Conservation (phyloP, 2,329 filamentous ascomycete species). For the Monilinia vaccinii-corymbosi region DNA sequence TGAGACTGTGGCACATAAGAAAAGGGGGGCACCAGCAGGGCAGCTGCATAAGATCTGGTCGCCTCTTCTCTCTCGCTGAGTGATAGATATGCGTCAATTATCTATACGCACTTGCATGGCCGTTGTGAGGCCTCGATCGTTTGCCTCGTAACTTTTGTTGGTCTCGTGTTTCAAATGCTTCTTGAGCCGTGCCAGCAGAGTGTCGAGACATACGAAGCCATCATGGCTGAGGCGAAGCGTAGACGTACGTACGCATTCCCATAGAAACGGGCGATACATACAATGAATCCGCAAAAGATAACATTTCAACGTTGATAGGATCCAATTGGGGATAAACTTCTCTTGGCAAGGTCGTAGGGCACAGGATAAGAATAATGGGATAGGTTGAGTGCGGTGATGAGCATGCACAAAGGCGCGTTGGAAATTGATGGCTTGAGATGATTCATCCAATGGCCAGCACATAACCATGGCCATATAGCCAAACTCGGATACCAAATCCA, state of each 20-base stretch:
- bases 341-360: background rate
- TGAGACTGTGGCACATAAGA: constrained; percentile 2
- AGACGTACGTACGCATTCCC: background rate
- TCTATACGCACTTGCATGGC: constrained; percentile 10
- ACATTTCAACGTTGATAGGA: background rate
- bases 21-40: too few relatives aligned
- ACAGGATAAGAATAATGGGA: background rate
- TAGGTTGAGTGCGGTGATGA: constrained; percentile 7
- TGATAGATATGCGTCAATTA: background rate
- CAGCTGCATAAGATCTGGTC: constrained; percentile 10
- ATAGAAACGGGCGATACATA: background rate
- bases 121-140: constrained; percentile 1
- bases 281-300: background rate
- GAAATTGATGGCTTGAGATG: background rate
- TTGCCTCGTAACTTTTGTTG: background rate
- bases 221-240: background rate
- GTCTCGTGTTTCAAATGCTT: background rate
- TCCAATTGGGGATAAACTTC: background rate
- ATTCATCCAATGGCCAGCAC: background rate
- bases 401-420: constrained; percentile 7
- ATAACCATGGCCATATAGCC: background rate
- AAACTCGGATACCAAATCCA: constrained; percentile 3
- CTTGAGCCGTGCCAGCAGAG: too few relatives aligned
- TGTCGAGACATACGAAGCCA: background rate
- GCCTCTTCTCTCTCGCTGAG: background rate